Evolutionary conservation across 768 basidiomycete species (phyloP).

Genomic region (Melanogaster broomeanus): DNA sequence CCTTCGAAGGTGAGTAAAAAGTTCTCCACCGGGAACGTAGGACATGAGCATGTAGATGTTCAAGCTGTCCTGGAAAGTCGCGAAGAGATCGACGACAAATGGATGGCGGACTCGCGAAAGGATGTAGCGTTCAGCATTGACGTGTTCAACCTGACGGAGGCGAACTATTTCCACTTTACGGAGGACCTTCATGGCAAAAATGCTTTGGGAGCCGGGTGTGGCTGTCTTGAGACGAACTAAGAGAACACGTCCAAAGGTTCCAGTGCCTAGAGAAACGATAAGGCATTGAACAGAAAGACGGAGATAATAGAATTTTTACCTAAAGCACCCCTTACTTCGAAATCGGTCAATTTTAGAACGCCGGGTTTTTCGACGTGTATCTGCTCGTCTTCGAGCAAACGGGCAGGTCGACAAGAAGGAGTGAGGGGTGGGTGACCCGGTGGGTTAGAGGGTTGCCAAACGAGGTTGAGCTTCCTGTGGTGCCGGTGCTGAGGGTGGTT

Average conservation of each 20-base stretch:
- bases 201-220: slow-evolving; percentile 41
- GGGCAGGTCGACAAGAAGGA: slow-evolving; percentile 43
- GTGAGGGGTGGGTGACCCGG: slow-evolving; percentile 10
- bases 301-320: slow-evolving; percentile 44
- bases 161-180: slow-evolving; percentile 84
- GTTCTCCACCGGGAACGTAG: slow-evolving; percentile 94
- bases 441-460: slow-evolving; percentile 9
- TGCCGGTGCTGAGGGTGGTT: slow-evolving; percentile 2
- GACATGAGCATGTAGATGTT: slow-evolving; percentile 99
- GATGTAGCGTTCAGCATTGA: slow-evolving; percentile 94
- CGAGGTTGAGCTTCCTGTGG: slow-evolving; percentile 8
- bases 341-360: slow-evolving; percentile 66
- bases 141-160: slow-evolving; percentile 95
- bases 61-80: slow-evolving; percentile 91
- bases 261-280: slow-evolving; percentile 66
- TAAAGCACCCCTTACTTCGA: slow-evolving; percentile 77
- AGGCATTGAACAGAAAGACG: not conserved
- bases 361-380: slow-evolving; percentile 62
- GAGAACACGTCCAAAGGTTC: slow-evolving; percentile 93
- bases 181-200: slow-evolving; percentile 89
- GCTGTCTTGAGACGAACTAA: slow-evolving; percentile 76
- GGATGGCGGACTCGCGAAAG: slow-evolving; percentile 90
- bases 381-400: slow-evolving; percentile 69
- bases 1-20: slow-evolving; percentile 94
- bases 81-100: slow-evolving; percentile 95